Evolutionary conservation across 1,139 yeast genomes (phyloP), one percentile per base, ranked within the genome.

Genomic region (Candida sanyaensis): DNA sequence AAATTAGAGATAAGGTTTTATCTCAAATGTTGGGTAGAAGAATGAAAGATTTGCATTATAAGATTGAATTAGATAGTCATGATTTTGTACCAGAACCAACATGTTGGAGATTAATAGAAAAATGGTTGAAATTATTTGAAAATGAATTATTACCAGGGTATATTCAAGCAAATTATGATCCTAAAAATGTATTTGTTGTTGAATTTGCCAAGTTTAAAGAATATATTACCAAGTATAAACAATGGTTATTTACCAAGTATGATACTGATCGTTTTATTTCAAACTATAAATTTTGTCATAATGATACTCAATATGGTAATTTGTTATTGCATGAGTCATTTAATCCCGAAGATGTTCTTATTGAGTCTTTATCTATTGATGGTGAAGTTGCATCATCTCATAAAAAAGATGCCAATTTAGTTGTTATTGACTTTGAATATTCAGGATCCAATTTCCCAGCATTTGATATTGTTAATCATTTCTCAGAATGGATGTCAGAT

Each of bases 221-320:
- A 7, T 61, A 73, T 27, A 66, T 88, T 11, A 57, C 60, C 6
- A 65, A 61, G 44, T 92, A 91, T 64, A 74, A 77, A 50, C 62
- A 71, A 7, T 89, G 93, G 92, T 68, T 93, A 27, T 75, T 74
- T 42, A 58, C 58, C n/a, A 71, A 78, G 48, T 84, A 86, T 58
- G 76, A 76, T 31, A 69, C 67, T 33, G 72, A 69, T 17, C 66
- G 63, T 6, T 67, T 84, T 49, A 66, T 76, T 34, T 65, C 73
- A 11, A 71, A 75, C 51, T 72, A 87, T 54, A 90, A 81, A 33
- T 93, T 93, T 62, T 90, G 97, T 58, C 98, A 92, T 65, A 92
- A 92, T 62, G 97, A 92, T 66, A 88, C 99, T 1, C 99, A 93
- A 65, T 93, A 93, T 63, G 99, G 99, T 34, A 93, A 93, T 62